Evolutionary conservation across 108 stramenopile species (phyloP), one percentile per base, ranked within the genome.

Genomic region (Schizochytrium sp.): DNA sequence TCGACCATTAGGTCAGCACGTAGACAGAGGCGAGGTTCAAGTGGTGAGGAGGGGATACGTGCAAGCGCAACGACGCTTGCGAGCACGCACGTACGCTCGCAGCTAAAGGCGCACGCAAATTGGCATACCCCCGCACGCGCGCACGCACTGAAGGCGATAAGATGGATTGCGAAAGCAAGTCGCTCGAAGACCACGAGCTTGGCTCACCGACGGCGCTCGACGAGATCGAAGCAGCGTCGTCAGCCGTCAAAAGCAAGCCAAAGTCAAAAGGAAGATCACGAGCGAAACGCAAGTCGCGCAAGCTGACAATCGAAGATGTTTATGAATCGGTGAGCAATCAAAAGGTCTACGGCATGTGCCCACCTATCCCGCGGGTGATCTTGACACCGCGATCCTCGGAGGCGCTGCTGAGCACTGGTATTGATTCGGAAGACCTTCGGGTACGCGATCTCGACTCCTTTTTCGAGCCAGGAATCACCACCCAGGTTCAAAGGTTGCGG

Each of bases 401-500:
- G 88, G 88, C 93, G 55, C 94, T 94, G 55, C 92, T 95, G 14
- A 91, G 93, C 48, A 92, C 93, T 16, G 95, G 95, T n/a, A 83
- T 94, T 4, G 92, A 93, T 58, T 90, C 92, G 4, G 72, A 89
- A 14, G 87, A 94, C 0, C 72, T 95, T 14, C 83, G 92, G 5
- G 91, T 94, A 34, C 93, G 95, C 25, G 93, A 94, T 88, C 89
- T 95, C 28, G 95, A 95, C 88, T 92, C 90, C 34, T 95, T 95
- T 60, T 93, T 91, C 91, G 95, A 94, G 90, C 88, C 92, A 5
- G 91, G 72, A 28, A 63, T 94, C 48, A 94, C 94, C 53, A 93
- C 94, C 5, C 92, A 92, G 72, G 92, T 95, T 16, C 95, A 95
- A 89, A 63, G 92, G 18, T 72, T 95, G 89, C 91, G 94, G 44